Percentiles rank a stretch among this genome's conserved stretches.
Conservation (phyloP, 2,329 filamentous ascomycete species). For the Pseudogymnoascus sp. region DNA sequence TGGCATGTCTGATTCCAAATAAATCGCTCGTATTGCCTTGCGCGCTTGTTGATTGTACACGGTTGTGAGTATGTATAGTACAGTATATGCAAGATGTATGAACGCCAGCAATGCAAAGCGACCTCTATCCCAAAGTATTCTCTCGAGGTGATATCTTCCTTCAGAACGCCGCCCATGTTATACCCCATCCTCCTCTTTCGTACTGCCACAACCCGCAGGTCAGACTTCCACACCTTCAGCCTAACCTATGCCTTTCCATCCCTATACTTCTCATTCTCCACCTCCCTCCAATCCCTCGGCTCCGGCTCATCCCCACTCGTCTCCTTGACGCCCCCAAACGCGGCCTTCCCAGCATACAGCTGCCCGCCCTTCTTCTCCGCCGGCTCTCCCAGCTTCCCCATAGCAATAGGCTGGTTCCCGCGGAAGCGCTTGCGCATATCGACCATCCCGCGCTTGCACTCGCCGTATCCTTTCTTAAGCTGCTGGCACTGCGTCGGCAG, state of each 20-base stretch:
- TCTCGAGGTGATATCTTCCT: neutral
- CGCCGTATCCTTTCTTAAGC: slow-evolving; percentile 83
- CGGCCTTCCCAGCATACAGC: slow-evolving; percentile 70
- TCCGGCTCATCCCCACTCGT: slow-evolving; percentile 60
- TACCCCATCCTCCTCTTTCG: neutral
- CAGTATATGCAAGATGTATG: slow-evolving; percentile 3
- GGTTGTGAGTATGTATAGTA: slow-evolving; percentile 6
- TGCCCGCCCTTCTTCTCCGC: slow-evolving; percentile 42
- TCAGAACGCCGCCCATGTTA: slow-evolving; percentile 5
- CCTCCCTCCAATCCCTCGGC: slow-evolving; percentile 54
- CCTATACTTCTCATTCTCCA: slow-evolving; percentile 55
- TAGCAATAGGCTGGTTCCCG: slow-evolving; percentile 77
- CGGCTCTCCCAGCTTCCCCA: slow-evolving; percentile 50
- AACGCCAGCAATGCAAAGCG: slow-evolving; percentile 5
- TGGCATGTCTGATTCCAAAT: slow-evolving; percentile 8
- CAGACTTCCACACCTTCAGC: too few relatives aligned
- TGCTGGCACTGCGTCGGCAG: slow-evolving; percentile 87
- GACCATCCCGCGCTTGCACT: slow-evolving; percentile 92
- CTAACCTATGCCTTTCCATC: slow-evolving; percentile 19
- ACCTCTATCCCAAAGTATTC: neutral
- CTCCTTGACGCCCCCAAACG: slow-evolving; percentile 56
- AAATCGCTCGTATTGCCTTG: neutral
- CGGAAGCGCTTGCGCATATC: slow-evolving; percentile 99
- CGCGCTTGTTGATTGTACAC: slow-evolving; percentile 6
- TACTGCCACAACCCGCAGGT: neutral